These are phyloP conservation scores for Echinosophora koreensis DNA, from an alignment of 306 rosid species.

Conservation along the genomic window DNA sequence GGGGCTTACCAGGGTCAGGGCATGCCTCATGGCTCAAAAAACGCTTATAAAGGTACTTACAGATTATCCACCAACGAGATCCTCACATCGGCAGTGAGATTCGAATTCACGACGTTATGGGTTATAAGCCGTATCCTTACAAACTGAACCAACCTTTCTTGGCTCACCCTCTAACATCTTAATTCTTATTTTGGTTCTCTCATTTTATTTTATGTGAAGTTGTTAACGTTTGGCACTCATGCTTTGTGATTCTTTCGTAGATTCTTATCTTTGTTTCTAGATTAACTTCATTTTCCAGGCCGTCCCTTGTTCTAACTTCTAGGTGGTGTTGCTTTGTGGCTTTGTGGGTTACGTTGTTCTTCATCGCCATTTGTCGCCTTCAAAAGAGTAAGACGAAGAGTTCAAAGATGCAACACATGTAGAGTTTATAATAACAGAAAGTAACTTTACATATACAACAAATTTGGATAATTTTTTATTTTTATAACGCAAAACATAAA, in stretches of 20 bases:
- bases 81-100: too few species aligned
- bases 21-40: too few species aligned
- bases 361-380: background rate
- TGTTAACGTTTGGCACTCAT: background rate
- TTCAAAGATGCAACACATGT: background rate
- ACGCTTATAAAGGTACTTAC: too few species aligned
- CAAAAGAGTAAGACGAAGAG: background rate
- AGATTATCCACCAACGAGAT: too few species aligned
- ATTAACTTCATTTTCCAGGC: background rate
- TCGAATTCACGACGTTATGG: too few species aligned
- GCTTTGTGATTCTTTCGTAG: background rate
- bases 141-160: too few species aligned
- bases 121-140: too few species aligned
- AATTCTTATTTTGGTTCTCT: background rate
- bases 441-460: too few species aligned
- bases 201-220: background rate
- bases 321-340: background rate
- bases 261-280: background rate
- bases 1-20: too few species aligned
- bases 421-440: background rate
- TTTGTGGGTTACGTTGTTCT: background rate
- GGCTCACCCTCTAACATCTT: background rate
- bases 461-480: too few species aligned
- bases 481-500: too few species aligned
- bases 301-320: background rate